Conservation (phyloP, 2,329 filamentous ascomycete genomes). For the Paecilomyces niveus region DNA sequence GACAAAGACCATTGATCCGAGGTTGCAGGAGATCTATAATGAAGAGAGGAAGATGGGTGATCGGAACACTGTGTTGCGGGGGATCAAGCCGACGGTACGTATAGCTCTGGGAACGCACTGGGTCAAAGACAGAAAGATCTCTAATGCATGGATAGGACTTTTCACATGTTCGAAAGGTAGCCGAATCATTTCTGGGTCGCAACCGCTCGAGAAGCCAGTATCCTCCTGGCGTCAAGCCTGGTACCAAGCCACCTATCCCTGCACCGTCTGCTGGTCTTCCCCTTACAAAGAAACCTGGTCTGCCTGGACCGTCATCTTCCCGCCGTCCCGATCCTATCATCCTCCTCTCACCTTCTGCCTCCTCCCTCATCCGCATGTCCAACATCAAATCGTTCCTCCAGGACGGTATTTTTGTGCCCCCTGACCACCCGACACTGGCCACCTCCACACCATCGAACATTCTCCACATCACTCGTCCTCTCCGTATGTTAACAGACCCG, state of each 20-base stretch:
- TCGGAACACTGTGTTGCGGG: constrained; percentile 78
- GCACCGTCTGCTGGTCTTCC: constrained; percentile 32
- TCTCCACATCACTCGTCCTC: constrained; percentile 72
- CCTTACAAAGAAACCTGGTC: constrained; percentile 31
- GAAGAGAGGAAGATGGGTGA: constrained; percentile 89
- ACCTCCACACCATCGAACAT: constrained; percentile 66
- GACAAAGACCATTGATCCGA: constrained; percentile 68
- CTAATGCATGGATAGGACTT: constrained; percentile 64
- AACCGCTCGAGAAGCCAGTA: constrained; percentile 34
- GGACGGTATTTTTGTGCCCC: constrained; percentile 10
- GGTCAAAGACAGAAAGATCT: constrained; percentile 4
- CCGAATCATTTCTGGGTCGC: constrained; percentile 64
- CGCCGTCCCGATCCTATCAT: constrained; percentile 77
- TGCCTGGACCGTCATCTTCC: constrained; percentile 39
- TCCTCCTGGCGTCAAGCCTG: constrained; percentile 25
- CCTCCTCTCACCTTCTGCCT: constrained; percentile 90
- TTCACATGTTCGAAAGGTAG: constrained; percentile 82
- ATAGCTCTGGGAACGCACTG: constrained; percentile 2
- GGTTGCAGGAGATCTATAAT: constrained; percentile 81
- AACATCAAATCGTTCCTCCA: constrained; percentile 62
- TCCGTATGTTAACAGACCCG: constrained; percentile 49
- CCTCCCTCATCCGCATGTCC: constrained; percentile 86
- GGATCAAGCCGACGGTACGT: constrained; percentile 79
- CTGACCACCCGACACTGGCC: constrained; percentile 40
- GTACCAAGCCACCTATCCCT: constrained; percentile 21